A percentile compares a stretch with the other conserved stretches of the same genome.
These are phyloP conservation scores for Prinsepia uniflora DNA, from an alignment of 306 rosid genomes.

Conservation along the genomic window DNA sequence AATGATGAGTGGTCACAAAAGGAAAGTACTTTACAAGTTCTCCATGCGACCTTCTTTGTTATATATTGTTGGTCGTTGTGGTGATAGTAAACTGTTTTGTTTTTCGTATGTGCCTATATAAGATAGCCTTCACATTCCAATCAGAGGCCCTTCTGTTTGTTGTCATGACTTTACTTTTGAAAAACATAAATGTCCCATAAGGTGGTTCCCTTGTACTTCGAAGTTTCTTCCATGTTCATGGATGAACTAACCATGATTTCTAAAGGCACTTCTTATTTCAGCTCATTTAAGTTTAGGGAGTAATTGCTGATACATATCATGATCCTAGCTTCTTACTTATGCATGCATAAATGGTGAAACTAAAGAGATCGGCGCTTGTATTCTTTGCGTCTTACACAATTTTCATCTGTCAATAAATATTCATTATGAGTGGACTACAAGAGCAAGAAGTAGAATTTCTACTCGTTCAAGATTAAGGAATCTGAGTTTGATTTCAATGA, in stretches of 20 bases:
- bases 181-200: neutral
- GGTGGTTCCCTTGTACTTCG: neutral
- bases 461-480: too few species aligned
- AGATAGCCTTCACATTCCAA: slow-evolving; percentile 3
- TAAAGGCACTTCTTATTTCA: neutral
- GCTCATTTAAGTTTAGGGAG: neutral
- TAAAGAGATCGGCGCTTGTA: neutral
- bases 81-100: slow-evolving; percentile 1
- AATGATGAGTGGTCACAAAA: neutral
- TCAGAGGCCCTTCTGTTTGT: neutral
- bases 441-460: neutral
- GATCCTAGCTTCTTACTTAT: neutral
- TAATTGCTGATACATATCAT: neutral
- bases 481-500: too few species aligned
- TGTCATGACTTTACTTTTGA: neutral
- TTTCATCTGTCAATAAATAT: neutral
- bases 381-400: neutral
- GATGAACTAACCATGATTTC: too few species aligned
- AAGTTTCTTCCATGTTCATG: too few species aligned
- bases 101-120: neutral
- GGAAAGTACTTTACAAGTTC: neutral
- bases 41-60: slow-evolving; percentile 1
- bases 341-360: slow-evolving; percentile 3
- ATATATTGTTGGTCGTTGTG: slow-evolving; percentile 6
- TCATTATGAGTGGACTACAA: neutral